These are phyloP conservation scores for Macrophomina tecta DNA, from an alignment of 2,329 filamentous ascomycete species.

Conservation along the genomic window DNA sequence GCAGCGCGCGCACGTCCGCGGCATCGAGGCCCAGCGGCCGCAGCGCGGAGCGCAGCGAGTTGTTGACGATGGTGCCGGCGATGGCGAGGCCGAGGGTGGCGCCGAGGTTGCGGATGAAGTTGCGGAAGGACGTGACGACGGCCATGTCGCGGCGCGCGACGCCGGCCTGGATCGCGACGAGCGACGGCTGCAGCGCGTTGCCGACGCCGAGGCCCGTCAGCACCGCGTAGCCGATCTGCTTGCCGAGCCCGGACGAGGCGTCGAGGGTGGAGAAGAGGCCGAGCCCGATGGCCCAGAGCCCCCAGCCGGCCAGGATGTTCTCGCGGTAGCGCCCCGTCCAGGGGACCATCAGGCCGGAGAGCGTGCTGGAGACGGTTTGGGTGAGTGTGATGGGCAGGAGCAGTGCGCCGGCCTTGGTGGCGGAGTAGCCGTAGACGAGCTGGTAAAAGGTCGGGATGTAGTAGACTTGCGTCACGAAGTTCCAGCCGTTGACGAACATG, in stretches of 20 bases:
- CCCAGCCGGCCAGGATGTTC: constrained; percentile 51
- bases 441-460: constrained; percentile 53
- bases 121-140: constrained; percentile 43
- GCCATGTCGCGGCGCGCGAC: constrained; percentile 49
- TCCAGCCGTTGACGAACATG: constrained; percentile 62
- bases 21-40: background rate
- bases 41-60: constrained; percentile 3
- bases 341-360: constrained; percentile 60
- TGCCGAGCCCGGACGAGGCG: constrained; percentile 50
- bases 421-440: constrained; percentile 46
- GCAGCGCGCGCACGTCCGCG: background rate
- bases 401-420: constrained; percentile 51
- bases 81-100: constrained; percentile 50
- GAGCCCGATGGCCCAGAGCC: constrained; percentile 26
- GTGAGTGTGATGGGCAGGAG: constrained; percentile 53
- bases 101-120: constrained; percentile 51
- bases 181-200: constrained; percentile 27
- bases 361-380: constrained; percentile 37
- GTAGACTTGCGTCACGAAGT: constrained; percentile 63
- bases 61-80: constrained; percentile 47
- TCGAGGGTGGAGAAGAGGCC: constrained; percentile 28
- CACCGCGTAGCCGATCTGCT: constrained; percentile 62
- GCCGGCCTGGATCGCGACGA: constrained; percentile 44
- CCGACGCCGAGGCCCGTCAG: constrained; percentile 45
- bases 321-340: constrained; percentile 44